phyloP scores from a whole-genome alignment of 371 early-diverging fungal species.

The Mortierella sp. region DNA sequence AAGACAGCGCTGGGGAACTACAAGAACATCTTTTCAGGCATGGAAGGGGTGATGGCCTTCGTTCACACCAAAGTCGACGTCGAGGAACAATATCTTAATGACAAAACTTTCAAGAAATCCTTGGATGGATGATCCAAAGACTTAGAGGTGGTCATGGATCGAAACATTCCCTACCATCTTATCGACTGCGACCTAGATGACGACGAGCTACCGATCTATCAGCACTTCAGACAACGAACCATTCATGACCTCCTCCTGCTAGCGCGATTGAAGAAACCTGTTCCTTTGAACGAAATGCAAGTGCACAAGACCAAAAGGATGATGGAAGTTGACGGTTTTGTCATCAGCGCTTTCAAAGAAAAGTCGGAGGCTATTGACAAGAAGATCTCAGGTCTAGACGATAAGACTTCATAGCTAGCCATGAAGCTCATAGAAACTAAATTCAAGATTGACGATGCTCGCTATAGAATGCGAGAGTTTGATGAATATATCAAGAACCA shows the following conservation, averaged over 20 bases:
- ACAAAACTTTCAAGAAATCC: neutral
- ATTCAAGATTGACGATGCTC: neutral
- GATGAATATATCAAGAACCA: constrained; percentile 4
- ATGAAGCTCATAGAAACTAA: neutral
- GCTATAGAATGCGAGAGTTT: neutral
- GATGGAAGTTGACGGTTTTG: constrained; percentile 6
- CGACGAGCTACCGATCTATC: neutral
- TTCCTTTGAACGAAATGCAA: neutral
- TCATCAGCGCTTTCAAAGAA: neutral
- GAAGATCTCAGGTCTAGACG: neutral
- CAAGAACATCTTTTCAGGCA: constrained; percentile 14
- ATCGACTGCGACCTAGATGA: constrained; percentile 24
- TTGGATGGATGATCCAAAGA: neutral
- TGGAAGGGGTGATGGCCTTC: constrained; percentile 13
- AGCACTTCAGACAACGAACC: constrained; percentile 3
- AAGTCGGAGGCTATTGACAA: neutral
- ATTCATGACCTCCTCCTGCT: constrained; percentile 11
- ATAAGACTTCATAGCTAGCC: neutral
- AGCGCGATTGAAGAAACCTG: constrained; percentile 7
- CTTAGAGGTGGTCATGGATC: constrained; percentile 5
- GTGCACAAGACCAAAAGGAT: constrained; percentile 19
- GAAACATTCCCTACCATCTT: neutral
- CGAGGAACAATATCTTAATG: neutral
- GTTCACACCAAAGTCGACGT: constrained; percentile 11
- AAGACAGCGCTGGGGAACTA: constrained; percentile 9